Evolutionary conservation across 495 filamentous ascomycete genomes (phyloP).

Genomic region (Tuber indicum): DNA sequence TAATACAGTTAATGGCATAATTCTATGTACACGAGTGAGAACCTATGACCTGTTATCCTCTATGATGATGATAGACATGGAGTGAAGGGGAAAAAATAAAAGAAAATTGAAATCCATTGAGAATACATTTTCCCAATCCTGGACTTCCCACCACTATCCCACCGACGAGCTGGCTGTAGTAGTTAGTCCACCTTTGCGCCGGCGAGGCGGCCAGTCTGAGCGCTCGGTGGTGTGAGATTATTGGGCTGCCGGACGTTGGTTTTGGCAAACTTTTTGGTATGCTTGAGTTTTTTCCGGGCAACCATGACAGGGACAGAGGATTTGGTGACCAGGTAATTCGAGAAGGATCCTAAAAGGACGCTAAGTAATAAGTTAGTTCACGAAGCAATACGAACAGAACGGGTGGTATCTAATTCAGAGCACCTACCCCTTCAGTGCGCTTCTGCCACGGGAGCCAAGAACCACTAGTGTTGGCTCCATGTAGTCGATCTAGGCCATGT

Average conservation of each 20-base stretch:
- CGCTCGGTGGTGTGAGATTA: slow-evolving; percentile 49
- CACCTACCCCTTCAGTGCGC: slow-evolving; percentile 84
- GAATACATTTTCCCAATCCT: background rate
- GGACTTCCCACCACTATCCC: background rate
- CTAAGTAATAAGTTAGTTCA: slow-evolving; percentile 45
- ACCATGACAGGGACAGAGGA: slow-evolving; percentile 96
- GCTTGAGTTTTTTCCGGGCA: slow-evolving; percentile 69
- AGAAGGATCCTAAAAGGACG: slow-evolving; percentile 85
- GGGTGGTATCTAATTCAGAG: background rate
- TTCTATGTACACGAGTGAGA: slow-evolving; percentile 2
- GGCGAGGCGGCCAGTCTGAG: slow-evolving; percentile 43
- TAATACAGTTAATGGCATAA: background rate
- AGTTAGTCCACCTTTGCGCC: slow-evolving; percentile 51
- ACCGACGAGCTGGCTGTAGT: background rate
- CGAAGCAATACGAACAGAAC: background rate
- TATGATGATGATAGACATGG: background rate
- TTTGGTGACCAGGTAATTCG: slow-evolving; percentile 93
- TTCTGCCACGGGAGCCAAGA: slow-evolving; percentile 79
- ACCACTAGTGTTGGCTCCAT: slow-evolving; percentile 89
- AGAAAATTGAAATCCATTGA: background rate
- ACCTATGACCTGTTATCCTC: background rate
- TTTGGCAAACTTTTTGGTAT: slow-evolving; percentile 60
- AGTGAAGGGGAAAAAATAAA: background rate
- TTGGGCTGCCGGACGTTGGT: slow-evolving; percentile 52
- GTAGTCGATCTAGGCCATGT: slow-evolving; percentile 64